Percentiles rank a stretch among this genome's conserved stretches.
phyloP scores from a whole-genome alignment of 2,329 filamentous ascomycete genomes.

The Colletotrichum shisoi region DNA sequence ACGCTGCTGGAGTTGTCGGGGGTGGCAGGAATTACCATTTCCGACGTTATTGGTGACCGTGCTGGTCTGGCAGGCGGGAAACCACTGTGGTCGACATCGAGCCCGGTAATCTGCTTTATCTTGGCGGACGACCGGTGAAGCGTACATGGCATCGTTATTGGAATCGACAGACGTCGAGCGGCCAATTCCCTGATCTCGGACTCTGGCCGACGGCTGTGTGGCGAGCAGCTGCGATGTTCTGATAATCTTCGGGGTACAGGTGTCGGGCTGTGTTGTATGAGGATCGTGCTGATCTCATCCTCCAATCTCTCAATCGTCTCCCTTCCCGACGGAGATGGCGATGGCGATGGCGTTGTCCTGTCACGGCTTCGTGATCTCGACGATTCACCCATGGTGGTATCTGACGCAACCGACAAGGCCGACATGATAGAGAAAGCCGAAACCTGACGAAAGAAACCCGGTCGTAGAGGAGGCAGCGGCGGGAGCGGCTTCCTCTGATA shows the following conservation, averaged over 20 bases:
- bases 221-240: slow-evolving; percentile 32
- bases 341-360: slow-evolving; percentile 19
- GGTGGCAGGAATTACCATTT: slow-evolving; percentile 3
- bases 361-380: slow-evolving; percentile 30
- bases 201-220: slow-evolving; percentile 12
- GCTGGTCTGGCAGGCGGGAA: slow-evolving; percentile 10
- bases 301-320: slow-evolving; percentile 25
- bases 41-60: not conserved
- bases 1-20: slow-evolving; percentile 19
- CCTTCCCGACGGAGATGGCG: slow-evolving; percentile 12
- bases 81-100: slow-evolving; percentile 46
- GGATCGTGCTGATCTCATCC: slow-evolving; percentile 32
- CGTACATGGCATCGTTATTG: slow-evolving; percentile 35
- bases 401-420: slow-evolving; percentile 7
- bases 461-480: slow-evolving; percentile 40
- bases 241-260: slow-evolving; percentile 8
- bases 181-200: slow-evolving; percentile 19
- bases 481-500: slow-evolving; percentile 45
- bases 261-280: slow-evolving; percentile 30
- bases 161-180: slow-evolving; percentile 30
- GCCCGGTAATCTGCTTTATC: slow-evolving; percentile 54
- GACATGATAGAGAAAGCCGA: slow-evolving; percentile 26
- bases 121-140: slow-evolving; percentile 50
- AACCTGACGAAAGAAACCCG: slow-evolving; percentile 24
- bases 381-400: slow-evolving; percentile 16